phyloP scores from a whole-genome alignment of 2,329 filamentous ascomycete species.

The Claviceps lovelessii region DNA sequence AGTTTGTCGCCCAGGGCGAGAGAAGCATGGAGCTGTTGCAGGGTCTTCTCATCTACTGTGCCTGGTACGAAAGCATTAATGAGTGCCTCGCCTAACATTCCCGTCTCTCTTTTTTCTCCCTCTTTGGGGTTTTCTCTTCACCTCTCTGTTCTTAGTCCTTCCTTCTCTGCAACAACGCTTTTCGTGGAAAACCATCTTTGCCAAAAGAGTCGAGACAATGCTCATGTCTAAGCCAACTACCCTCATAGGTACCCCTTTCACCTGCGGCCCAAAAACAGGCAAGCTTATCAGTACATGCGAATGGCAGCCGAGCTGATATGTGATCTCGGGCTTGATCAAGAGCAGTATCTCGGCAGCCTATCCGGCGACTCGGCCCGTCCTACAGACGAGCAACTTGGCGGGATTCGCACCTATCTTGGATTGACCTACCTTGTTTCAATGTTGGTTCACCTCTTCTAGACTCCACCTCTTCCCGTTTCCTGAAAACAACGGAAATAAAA shows the following conservation, averaged over 20 bases:
- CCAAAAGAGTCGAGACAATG: not conserved
- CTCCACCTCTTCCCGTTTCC: not conserved
- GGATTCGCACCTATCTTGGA: conserved; percentile 30
- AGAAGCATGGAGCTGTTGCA: too few species aligned
- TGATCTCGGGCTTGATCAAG: conserved; percentile 35
- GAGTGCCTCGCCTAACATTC: too few species aligned
- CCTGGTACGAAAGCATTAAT: too few species aligned
- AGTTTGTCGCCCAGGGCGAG: too few species aligned
- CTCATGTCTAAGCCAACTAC: too few species aligned
- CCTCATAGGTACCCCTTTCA: conserved; percentile 43
- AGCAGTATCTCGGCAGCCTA: conserved; percentile 6
- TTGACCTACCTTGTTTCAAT: conserved; percentile 29
- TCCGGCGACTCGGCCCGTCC: too few species aligned
- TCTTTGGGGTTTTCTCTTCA: too few species aligned
- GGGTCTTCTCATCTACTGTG: too few species aligned
- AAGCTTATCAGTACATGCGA: conserved; percentile 34
- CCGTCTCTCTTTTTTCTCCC: too few species aligned
- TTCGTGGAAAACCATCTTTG: not conserved
- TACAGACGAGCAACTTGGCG: conserved; percentile 20
- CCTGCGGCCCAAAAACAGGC: conserved; percentile 35
- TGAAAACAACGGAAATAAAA: too few species aligned
- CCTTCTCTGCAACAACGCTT: too few species aligned
- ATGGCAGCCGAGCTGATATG: conserved; percentile 36
- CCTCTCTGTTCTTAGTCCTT: not conserved
- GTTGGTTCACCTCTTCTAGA: not conserved